These are phyloP conservation scores for Lyophyllum decastes DNA, from an alignment of 768 basidiomycete genomes.

Conservation along the genomic window DNA sequence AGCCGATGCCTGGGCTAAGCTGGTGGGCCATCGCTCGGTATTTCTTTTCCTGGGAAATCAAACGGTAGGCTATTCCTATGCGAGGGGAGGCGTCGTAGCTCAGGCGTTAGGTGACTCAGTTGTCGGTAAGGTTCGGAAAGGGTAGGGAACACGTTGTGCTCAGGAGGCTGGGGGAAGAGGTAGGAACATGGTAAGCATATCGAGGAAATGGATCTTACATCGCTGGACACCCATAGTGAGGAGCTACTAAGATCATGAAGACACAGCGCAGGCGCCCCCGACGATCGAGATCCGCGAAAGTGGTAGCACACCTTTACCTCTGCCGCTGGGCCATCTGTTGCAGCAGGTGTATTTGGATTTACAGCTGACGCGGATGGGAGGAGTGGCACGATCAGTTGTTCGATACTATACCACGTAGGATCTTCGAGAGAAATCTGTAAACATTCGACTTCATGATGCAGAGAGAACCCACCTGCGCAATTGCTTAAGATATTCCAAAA, in stretches of 20 bases:
- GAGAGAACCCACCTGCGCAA: constrained; percentile 35
- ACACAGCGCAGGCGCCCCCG: not conserved
- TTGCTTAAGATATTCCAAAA: constrained; percentile 53
- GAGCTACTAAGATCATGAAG: not conserved
- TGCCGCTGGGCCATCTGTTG: not conserved
- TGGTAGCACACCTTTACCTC: constrained; percentile 5
- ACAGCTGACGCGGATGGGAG: not conserved
- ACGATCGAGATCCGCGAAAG: not conserved
- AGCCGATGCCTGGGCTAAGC: not conserved
- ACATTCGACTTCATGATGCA: not conserved
- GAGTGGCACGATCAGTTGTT: constrained; percentile 43
- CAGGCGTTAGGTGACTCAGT: not conserved
- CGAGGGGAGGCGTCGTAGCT: not conserved
- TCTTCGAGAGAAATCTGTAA: constrained; percentile 32
- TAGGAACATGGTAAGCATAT: not conserved
- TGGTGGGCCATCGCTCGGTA: not conserved
- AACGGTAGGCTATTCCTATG: not conserved
- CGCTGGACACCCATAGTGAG: not conserved
- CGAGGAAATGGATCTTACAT: not conserved
- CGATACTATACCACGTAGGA: constrained; percentile 49
- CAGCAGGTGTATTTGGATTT: not conserved
- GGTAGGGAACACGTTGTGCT: not conserved
- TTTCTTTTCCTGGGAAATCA: not conserved
- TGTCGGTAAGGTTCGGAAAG: not conserved
- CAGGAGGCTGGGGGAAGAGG: not conserved